phyloP scores from a whole-genome alignment of 2,329 filamentous ascomycete genomes.

The Talaromyces funiculosus region DNA sequence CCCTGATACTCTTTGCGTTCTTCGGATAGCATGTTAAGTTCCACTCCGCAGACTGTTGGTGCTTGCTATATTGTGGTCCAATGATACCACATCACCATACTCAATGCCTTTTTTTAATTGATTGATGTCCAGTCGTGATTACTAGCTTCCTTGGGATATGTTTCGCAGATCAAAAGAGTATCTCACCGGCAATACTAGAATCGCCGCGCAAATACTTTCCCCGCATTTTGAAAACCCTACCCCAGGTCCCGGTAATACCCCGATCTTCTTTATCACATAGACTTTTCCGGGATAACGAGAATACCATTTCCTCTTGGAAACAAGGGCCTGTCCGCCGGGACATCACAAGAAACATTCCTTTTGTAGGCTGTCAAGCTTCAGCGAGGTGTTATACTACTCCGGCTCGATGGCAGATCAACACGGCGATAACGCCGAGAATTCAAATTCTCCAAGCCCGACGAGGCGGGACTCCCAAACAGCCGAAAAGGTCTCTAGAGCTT shows the following conservation, averaged over 20 bases:
- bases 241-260: neutral
- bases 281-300: neutral
- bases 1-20: no score
- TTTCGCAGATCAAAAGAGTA: neutral
- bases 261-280: neutral
- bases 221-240: neutral
- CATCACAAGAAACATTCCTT: neutral
- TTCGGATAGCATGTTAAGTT: neutral
- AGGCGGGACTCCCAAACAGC: slow-evolving; percentile 11
- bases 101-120: no score
- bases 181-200: neutral
- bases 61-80: neutral
- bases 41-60: neutral
- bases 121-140: neutral
- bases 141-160: neutral
- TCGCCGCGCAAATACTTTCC: slow-evolving; percentile 3
- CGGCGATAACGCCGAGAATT: neutral
- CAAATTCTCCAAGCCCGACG: neutral
- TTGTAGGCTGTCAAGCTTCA: neutral
- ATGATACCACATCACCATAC: neutral
- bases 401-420: neutral
- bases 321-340: neutral
- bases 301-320: neutral
- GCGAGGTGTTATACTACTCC: neutral
- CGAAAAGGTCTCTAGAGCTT: slow-evolving; percentile 14